A percentile compares a stretch with the other conserved stretches of the same genome.
Conservation (phyloP, 129 eudicot species). For the Calendula officinalis region DNA sequence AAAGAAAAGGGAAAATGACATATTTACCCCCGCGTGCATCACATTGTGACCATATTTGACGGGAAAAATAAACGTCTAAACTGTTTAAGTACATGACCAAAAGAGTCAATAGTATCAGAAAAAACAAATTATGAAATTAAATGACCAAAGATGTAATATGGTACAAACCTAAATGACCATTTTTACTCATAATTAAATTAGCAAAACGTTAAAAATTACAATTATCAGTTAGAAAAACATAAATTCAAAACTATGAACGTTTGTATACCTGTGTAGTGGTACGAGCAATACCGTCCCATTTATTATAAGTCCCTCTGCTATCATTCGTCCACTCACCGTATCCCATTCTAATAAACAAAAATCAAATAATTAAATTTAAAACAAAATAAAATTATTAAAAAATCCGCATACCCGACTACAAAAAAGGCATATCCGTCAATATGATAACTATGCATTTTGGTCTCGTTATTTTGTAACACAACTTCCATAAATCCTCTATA, state of each 20-base stretch:
- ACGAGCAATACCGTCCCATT: slow-evolving; percentile 97
- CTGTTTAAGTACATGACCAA: no score
- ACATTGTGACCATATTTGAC: no score
- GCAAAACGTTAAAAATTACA: no score
- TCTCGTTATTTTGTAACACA: slow-evolving; percentile 79
- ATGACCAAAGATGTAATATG: no score
- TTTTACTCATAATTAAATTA: no score
- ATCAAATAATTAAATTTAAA: background rate
- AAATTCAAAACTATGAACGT: background rate
- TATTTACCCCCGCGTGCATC: no score
- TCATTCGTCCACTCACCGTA: slow-evolving; percentile 86
- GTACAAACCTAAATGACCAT: no score
- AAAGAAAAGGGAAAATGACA: no score
- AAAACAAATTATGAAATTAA: no score
- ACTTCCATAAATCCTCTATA: slow-evolving; percentile 92
- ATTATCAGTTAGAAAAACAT: no score
- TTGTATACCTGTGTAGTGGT: slow-evolving; percentile 68
- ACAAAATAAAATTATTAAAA: background rate
- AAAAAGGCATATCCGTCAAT: slow-evolving; percentile 82
- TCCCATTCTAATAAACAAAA: slow-evolving; percentile 60
- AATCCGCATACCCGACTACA: slow-evolving; percentile 71
- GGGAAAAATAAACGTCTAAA: no score
- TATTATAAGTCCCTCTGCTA: slow-evolving; percentile 93
- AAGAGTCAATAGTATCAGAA: no score
- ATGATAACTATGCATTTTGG: slow-evolving; percentile 82